Percentiles rank a stretch among this genome's conserved stretches.
Evolutionary conservation across 139 green algal genomes (phyloP).

Genomic region (Trebouxia sp.): DNA sequence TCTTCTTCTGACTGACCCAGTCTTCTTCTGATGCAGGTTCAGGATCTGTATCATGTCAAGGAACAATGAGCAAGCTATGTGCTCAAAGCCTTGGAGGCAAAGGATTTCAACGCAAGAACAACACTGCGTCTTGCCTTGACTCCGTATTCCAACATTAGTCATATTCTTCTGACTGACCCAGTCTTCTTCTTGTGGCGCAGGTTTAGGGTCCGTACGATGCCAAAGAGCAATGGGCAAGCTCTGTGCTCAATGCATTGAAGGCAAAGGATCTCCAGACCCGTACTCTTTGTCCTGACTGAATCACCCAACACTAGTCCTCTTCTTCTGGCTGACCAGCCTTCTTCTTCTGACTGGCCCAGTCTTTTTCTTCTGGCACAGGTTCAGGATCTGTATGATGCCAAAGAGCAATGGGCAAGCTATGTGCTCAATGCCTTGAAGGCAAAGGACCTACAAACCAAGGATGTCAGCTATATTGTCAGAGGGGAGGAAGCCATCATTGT

Average conservation of each 20-base stretch:
- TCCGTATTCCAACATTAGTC: no score
- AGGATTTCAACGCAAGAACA: no score
- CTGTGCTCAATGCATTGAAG: slow-evolving; percentile 97
- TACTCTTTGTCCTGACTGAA: no score
- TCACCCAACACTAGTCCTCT: no score
- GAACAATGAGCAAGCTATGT: slow-evolving; percentile 95
- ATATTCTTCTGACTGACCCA: no score
- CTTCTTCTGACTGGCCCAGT: background rate
- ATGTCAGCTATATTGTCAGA: slow-evolving; percentile 97
- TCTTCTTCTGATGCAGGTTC: slow-evolving; percentile 54
- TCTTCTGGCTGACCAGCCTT: no score
- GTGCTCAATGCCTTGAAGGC: slow-evolving; percentile 98
- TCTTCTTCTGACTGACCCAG: no score
- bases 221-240: slow-evolving; percentile 92
- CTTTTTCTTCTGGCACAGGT: slow-evolving; percentile 43
- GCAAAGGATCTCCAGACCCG: slow-evolving; percentile 99
- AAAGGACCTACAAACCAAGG: slow-evolving; percentile 92
- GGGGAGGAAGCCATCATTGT: slow-evolving; percentile 94
- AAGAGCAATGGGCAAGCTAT: slow-evolving; percentile 94
- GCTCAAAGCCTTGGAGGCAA: slow-evolving; percentile 97
- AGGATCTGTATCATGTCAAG: slow-evolving; percentile 94
- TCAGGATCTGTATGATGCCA: slow-evolving; percentile 94
- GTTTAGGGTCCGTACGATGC: slow-evolving; percentile 96
- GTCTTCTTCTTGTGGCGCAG: slow-evolving; percentile 1
- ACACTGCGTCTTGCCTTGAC: no score